Conservation (phyloP, 1,284 basidiomycete genomes). For the Trametes hirsuta region DNA sequence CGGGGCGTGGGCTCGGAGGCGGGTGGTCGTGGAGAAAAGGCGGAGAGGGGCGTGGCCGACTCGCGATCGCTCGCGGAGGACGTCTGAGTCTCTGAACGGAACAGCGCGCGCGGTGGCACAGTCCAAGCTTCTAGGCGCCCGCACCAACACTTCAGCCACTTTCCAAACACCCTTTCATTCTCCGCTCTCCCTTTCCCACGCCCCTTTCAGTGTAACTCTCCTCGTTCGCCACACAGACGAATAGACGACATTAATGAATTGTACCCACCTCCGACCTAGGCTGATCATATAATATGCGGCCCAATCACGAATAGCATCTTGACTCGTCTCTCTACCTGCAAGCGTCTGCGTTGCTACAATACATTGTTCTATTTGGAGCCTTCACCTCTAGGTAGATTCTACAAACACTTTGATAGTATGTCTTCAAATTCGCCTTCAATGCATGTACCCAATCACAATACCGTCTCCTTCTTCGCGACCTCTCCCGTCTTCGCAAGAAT, state of each 20-base stretch:
- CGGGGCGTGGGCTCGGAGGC: slow-evolving; percentile 9
- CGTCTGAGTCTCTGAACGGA: not conserved
- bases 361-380: not conserved
- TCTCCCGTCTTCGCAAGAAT: slow-evolving; percentile 38
- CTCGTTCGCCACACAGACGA: not conserved
- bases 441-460: not conserved
- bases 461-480: not conserved
- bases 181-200: slow-evolving; percentile 14
- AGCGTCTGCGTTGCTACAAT: not conserved
- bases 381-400: slow-evolving; percentile 5
- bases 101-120: slow-evolving; percentile 21
- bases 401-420: not conserved
- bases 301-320: too few relatives aligned
- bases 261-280: too few relatives aligned
- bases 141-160: slow-evolving; percentile 7
- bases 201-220: not conserved
- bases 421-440: not conserved
- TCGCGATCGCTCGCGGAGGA: slow-evolving; percentile 21
- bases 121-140: slow-evolving; percentile 18
- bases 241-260: too few relatives aligned
- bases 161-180: slow-evolving; percentile 15
- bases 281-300: too few relatives aligned
- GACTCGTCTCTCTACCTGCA: too few relatives aligned
- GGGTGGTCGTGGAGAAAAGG: not conserved
- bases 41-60: slow-evolving; percentile 12